phyloP scores from a whole-genome alignment of 768 basidiomycete genomes.

The Hemileccinum rubropunctum region DNA sequence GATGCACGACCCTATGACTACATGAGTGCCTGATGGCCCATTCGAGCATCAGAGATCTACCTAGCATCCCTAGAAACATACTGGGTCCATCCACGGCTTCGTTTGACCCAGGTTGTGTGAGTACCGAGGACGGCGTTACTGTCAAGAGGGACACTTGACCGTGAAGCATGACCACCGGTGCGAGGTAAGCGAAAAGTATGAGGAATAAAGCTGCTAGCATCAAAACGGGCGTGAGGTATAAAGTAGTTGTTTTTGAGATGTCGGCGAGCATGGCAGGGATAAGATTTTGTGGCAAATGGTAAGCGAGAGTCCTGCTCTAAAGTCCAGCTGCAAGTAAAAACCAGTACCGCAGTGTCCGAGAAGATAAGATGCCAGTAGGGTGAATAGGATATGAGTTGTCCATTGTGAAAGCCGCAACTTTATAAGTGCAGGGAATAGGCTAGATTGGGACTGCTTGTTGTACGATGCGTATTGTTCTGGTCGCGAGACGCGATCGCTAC shows the following conservation, averaged over 20 bases:
- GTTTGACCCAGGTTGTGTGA: constrained; percentile 35
- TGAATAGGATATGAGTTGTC: not conserved
- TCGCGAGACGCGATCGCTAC: not conserved
- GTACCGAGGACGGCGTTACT: constrained; percentile 53
- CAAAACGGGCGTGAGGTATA: constrained; percentile 67
- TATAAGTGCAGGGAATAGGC: constrained; percentile 13
- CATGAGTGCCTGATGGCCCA: constrained; percentile 1
- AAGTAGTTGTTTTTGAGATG: constrained; percentile 63
- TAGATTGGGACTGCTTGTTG: constrained; percentile 12
- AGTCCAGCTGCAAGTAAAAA: constrained; percentile 14
- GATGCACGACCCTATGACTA: constrained; percentile 61
- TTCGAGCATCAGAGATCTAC: constrained; percentile 34
- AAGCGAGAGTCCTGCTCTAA: constrained; percentile 23
- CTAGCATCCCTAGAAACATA: constrained; percentile 63
- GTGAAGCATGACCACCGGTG: constrained; percentile 60
- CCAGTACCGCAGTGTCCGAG: constrained; percentile 20
- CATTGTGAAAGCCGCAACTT: constrained; percentile 1
- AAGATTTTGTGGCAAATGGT: not conserved
- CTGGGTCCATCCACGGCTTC: constrained; percentile 60
- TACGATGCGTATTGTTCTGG: constrained; percentile 15
- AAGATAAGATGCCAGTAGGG: not conserved
- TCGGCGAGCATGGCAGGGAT: constrained; percentile 56
- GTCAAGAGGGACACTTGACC: constrained; percentile 62
- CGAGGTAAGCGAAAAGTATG: constrained; percentile 63
- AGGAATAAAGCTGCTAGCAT: constrained; percentile 66